Evolutionary conservation across 1,139 yeast genomes (phyloP).

Genomic region (Wickerhamiella infanticola): DNA sequence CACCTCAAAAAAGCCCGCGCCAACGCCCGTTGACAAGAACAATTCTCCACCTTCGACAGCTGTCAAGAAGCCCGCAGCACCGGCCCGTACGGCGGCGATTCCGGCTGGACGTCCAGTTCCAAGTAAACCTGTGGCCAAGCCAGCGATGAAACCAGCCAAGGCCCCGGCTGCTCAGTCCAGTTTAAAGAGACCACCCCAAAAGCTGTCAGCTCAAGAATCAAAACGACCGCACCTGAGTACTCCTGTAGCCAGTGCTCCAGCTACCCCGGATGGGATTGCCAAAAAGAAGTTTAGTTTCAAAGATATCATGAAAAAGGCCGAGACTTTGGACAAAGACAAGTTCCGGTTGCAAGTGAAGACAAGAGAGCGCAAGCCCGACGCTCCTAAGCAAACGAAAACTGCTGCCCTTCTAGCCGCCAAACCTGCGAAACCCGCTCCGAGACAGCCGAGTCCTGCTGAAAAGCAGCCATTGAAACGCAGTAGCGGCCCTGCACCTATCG

Average conservation of each 20-base stretch:
- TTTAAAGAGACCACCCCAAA: slow-evolving; percentile 1
- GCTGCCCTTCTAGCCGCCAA: neutral
- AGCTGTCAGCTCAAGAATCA: slow-evolving; percentile 4
- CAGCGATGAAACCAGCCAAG: neutral
- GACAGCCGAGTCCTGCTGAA: neutral
- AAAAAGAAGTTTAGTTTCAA: slow-evolving; percentile 22
- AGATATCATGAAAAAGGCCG: slow-evolving; percentile 27
- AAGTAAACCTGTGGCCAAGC: neutral
- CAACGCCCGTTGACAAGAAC: too few relatives aligned
- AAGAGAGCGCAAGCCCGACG: slow-evolving; percentile 4
- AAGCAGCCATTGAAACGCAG: neutral
- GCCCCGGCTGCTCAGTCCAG: neutral
- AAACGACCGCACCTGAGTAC: neutral
- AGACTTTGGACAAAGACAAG: slow-evolving; percentile 22
- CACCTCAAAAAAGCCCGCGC: slow-evolving; percentile 1
- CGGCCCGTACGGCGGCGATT: neutral
- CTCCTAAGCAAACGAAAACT: neutral
- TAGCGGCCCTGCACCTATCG: slow-evolving; percentile 18
- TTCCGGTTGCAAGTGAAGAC: slow-evolving; percentile 25
- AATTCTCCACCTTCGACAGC: too few relatives aligned
- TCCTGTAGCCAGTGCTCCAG: neutral
- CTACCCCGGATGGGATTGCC: neutral
- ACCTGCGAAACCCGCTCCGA: neutral
- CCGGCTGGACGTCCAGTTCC: neutral
- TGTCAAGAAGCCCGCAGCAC: too few relatives aligned